Evolutionary conservation across 768 basidiomycete species (phyloP).

Genomic region (Phylloporus rhodoxanthus): DNA sequence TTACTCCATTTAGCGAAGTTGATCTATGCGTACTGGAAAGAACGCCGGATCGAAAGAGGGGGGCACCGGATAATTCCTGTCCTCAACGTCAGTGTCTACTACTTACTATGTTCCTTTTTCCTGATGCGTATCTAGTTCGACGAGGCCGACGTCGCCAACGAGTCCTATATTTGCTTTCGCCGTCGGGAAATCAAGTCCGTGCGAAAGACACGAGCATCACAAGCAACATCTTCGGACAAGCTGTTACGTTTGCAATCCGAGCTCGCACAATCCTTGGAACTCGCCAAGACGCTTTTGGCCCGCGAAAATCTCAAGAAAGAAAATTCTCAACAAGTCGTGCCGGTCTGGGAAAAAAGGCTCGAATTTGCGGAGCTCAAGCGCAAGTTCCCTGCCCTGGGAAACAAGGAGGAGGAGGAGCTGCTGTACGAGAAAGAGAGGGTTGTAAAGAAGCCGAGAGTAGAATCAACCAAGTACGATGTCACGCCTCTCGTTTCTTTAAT

Average conservation of each 20-base stretch:
- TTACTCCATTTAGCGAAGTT: constrained; percentile 65
- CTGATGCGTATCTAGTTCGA: constrained; percentile 51
- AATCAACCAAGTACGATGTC: constrained; percentile 12
- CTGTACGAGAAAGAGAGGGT: constrained; percentile 66
- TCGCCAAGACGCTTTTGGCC: constrained; percentile 28
- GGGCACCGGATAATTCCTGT: constrained; percentile 84
- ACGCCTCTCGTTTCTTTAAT: too few relatives aligned
- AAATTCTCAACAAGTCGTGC: constrained; percentile 47
- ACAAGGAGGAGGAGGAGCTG: constrained; percentile 66
- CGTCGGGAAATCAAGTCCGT: constrained; percentile 90
- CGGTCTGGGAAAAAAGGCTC: constrained; percentile 75
- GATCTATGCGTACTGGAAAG: constrained; percentile 88
- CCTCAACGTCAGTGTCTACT: constrained; percentile 63
- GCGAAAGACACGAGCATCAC: constrained; percentile 89
- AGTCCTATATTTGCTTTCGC: constrained; percentile 96
- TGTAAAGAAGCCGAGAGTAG: constrained; percentile 50
- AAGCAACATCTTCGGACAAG: constrained; percentile 85
- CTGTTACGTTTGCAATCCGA: constrained; percentile 46
- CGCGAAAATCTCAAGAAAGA: constrained; percentile 79
- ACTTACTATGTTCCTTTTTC: neutral
- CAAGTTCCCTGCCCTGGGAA: constrained; percentile 54
- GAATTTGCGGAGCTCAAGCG: constrained; percentile 76
- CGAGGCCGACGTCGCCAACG: constrained; percentile 43
- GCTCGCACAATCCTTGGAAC: constrained; percentile 1
- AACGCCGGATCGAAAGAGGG: constrained; percentile 69